A percentile compares a stretch with the other conserved stretches of the same genome.
Evolutionary conservation across 2,329 filamentous ascomycete genomes (phyloP).

Genomic region (Zopfia rhizophila): DNA sequence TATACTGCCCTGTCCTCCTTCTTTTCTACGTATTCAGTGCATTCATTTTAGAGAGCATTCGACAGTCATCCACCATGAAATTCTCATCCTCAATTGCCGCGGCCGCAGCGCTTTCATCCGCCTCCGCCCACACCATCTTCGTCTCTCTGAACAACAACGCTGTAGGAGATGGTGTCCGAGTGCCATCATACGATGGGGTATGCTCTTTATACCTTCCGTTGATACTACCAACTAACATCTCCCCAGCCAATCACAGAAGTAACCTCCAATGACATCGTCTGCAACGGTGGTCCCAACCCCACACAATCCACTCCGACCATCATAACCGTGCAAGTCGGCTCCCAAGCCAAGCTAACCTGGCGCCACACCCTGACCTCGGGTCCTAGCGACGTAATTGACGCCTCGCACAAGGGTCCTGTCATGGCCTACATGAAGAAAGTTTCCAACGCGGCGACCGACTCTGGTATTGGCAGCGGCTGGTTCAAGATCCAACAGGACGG

Average conservation of each 20-base stretch:
- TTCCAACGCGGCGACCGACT: slow-evolving; percentile 54
- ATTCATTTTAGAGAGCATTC: slow-evolving; percentile 5
- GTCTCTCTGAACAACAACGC: slow-evolving; percentile 59
- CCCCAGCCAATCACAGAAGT: slow-evolving; percentile 57
- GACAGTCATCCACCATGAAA: slow-evolving; percentile 34
- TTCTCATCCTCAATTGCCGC: slow-evolving; percentile 35
- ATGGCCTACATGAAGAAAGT: slow-evolving; percentile 69
- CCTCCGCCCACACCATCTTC: slow-evolving; percentile 63
- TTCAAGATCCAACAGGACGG: slow-evolving; percentile 52
- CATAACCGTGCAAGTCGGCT: slow-evolving; percentile 57
- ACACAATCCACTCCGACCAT: slow-evolving; percentile 41
- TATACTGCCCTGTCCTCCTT: not conserved
- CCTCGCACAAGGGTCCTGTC: slow-evolving; percentile 66
- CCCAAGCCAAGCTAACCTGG: slow-evolving; percentile 65
- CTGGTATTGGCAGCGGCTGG: slow-evolving; percentile 39
- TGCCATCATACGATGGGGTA: slow-evolving; percentile 54
- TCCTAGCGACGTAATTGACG: slow-evolving; percentile 65
- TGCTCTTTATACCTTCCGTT: slow-evolving; percentile 10
- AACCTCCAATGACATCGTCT: slow-evolving; percentile 63
- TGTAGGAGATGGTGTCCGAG: slow-evolving; percentile 62
- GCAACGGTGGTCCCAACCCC: slow-evolving; percentile 68
- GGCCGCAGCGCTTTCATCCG: slow-evolving; percentile 44
- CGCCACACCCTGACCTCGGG: slow-evolving; percentile 64
- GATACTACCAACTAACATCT: not conserved
- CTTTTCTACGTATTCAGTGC: too few relatives aligned